Evolutionary conservation across 164 flowering plant genomes (phyloP), one percentile per base, ranked within the genome.

Genomic region (Sedum album): DNA sequence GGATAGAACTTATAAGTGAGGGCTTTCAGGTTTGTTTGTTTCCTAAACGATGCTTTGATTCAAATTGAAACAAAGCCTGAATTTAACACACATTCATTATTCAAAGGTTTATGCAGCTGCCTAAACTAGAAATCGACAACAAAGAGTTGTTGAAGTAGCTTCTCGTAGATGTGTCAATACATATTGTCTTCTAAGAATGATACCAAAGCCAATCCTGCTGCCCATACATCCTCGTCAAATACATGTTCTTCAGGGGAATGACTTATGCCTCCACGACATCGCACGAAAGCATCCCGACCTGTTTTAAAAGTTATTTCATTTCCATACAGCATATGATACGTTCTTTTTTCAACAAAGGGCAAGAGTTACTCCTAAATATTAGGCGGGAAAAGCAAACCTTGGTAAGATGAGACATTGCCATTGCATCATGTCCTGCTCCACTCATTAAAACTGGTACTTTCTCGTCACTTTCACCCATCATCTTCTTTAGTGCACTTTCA

Each of bases 391-490:
- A 76, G 71, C 76, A n/a, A n/a, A 93, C 97, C 92, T 86, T 88
- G 7, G 96, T 88, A 60, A 95, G 74, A 80, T 86, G 99, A 70
- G 97, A 79, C 87, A 95, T 88, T 61, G 99, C 97, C 97, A 95
- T 92, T 5, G 97, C 97, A 73, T 92, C 97, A 69, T 95, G 99
- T 72, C 97, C 99, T 31, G 99, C 99, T 72, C 99, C 99, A 76
- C 99, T 95, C 96, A 95, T 92, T 66, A 95, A 74, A n/a, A 79
- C 81, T 2, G 97, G 97, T 72, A 90, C 88, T 61, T 87, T 89
- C 33, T 73, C 83, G 66, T 70, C 79, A 67, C 80, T 75, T 53
- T 86, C 86, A 55, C 89, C 89, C 8, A 74, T 73, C 82, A 95
- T 77, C 64, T 75, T 84, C 70, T 74, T 84, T 30, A 86, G 55